Evolutionary conservation across 2,329 filamentous ascomycete species (phyloP), one percentile per base, ranked within the genome.

Genomic region (Lecanosticta acicola): DNA sequence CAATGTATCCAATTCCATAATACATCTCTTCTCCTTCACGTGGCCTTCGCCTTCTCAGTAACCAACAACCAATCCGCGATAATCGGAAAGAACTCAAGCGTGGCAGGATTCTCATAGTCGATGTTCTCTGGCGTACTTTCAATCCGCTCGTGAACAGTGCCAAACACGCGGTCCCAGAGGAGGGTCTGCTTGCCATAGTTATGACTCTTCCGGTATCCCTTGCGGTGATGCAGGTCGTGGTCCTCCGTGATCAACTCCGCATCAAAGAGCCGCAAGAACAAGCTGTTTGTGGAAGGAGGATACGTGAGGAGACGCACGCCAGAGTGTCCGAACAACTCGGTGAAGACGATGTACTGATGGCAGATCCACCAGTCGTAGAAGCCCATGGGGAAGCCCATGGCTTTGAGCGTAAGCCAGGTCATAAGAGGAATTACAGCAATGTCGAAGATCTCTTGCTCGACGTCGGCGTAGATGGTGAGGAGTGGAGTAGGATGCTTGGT

Each of bases 291-390:
- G 1, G 61, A 64, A 0, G 70, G 67, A 0, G 66, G 59, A 0
- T 58, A 62, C 0, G 60, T 54, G 32, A 65, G 59, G 4, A 72
- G 34, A 3, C 70, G 65, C 7, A 72, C 49, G 2, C 69, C 68
- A 26, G 63, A 67, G 42, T 71, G 69, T 1, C 69, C 69, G 20
- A 58, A 52, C 1, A 70, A 37, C 41, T 71, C 69, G 4, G 67
- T 59, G 54, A 65, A 73, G 4, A 69, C 59, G n/a, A 73, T 57
- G 37, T 71, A 74, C 41, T 69, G 61, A 38, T 71, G 66, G 51
- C 70, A 73, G 8, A 73, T 50, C 70, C 70, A 73, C 68, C 67
- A 70, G 32, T 72, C 69, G 37, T 70, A 71, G 48, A 73, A 73
- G 0, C 67, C 68, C 64, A 73, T 67, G 0, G 69, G 69, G 10